Conservation (phyloP, 257 asterid genomes). For the Scutellaria minor region DNA sequence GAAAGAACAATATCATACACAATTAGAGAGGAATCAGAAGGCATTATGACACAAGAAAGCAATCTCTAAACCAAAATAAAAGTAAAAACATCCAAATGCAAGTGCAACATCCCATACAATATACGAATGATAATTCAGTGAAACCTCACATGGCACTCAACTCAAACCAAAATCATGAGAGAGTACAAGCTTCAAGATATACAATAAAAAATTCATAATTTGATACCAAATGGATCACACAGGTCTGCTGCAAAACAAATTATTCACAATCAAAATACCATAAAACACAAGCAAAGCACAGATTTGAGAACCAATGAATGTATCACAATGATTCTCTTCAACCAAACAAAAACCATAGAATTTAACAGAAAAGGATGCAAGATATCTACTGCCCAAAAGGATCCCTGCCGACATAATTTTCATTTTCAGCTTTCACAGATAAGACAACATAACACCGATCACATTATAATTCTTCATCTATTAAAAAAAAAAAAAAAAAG, state of each 20-base stretch:
- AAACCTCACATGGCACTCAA: constrained; percentile 3
- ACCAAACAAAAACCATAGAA: not conserved
- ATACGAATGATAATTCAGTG: constrained; percentile 18
- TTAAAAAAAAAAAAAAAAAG: not conserved
- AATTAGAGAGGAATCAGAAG: not conserved
- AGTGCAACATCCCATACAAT: constrained; percentile 19
- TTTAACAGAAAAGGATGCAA: not conserved
- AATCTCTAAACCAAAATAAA: not conserved
- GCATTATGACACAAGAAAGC: not conserved
- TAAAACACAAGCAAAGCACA: not conserved
- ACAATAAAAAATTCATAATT: constrained; percentile 7
- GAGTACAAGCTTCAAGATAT: not conserved
- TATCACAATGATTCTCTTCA: not conserved
- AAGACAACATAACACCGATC: constrained; percentile 3
- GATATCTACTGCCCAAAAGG: not conserved
- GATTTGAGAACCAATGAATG: not conserved
- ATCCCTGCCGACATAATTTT: constrained; percentile 12
- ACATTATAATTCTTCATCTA: constrained; percentile 25
- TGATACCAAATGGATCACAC: constrained; percentile 8
- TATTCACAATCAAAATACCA: constrained; percentile 4
- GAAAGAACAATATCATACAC: constrained; percentile 33
- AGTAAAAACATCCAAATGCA: constrained; percentile 4
- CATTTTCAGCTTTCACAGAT: not conserved
- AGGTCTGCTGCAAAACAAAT: not conserved
- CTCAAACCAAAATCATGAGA: constrained; percentile 3